Conservation (phyloP, 768 basidiomycete genomes). For the Xerocomus spinulosus region DNA sequence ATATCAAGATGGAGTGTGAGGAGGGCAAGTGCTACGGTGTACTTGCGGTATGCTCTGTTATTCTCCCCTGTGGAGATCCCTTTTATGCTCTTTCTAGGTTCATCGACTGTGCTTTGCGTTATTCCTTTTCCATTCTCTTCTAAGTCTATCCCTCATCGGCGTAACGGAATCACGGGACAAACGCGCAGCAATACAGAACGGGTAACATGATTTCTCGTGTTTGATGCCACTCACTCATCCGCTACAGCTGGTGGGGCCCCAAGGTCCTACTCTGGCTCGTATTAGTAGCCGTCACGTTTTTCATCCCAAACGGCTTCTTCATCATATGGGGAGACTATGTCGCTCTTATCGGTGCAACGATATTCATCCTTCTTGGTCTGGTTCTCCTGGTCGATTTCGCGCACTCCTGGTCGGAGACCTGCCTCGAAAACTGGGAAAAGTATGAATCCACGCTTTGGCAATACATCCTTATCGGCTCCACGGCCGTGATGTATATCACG, state of each 20-base stretch:
- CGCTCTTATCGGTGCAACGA: conserved; percentile 83
- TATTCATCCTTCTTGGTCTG: conserved; percentile 96
- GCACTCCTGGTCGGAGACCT: conserved; percentile 97
- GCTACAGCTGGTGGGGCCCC: conserved; percentile 92
- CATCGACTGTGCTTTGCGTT: conserved; percentile 97
- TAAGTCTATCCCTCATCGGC: conserved; percentile 76
- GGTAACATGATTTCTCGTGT: conserved; percentile 44
- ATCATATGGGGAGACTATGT: conserved; percentile 97
- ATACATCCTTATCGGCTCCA: conserved; percentile 91
- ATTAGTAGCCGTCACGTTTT: conserved; percentile 78
- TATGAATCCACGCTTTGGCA: conserved; percentile 89
- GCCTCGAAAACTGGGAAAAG: conserved; percentile 92
- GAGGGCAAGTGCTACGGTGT: conserved; percentile 95
- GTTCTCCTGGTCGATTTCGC: conserved; percentile 98
- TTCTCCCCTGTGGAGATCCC: neutral
- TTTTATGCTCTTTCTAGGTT: conserved; percentile 43
- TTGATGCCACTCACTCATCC: conserved; percentile 12
- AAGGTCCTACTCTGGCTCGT: conserved; percentile 88
- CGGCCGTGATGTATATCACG: conserved; percentile 80
- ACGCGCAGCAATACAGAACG: conserved; percentile 94
- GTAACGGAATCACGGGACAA: conserved; percentile 89
- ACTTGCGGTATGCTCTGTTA: conserved; percentile 63
- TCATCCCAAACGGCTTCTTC: conserved; percentile 96
- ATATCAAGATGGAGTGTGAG: conserved; percentile 96
- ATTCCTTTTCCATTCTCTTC: conserved; percentile 78